Base-by-base conservation (phyloP, 1,284 basidiomycete species). In the Polyporus tsugae region DNA sequence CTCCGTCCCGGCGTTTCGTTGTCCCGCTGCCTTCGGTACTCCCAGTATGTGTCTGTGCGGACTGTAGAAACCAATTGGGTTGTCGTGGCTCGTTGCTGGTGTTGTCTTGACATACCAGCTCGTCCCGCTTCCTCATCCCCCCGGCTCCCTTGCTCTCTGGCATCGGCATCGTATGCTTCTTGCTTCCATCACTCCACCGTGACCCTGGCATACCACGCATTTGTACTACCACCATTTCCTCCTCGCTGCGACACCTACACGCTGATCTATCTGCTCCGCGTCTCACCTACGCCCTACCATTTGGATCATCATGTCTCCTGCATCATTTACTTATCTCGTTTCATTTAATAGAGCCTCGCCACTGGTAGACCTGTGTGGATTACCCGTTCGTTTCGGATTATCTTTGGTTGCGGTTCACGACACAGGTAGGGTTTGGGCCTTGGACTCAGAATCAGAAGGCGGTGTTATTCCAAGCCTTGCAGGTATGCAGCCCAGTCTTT, bases 141-240 rank as follows among this genome's bases (percentile, higher is more conserved):
- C 38, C 11, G 4, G 6, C 22, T 38, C 22, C 38, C n/a, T 33
- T 41, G 33, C 33, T 17, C 42, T 25, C 52, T 46, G n/a, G 60
- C 55, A 19, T 58, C 62, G 63, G 55, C 11, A 38, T 62, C 15
- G 22, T 33, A 25, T 44, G 9, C 58, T 42, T 42, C 13, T 39
- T 38, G 33, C 39, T 41, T 44, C 25, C 60, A 44, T 36, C 33
- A 49, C 58, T 44, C 36, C 35, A 42, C 57, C 46, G 35, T 25
- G 38, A 39, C n/a, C 38, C 58, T 39, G 38, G 58, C 38, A 60
- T 29, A 60, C 64, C 42, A 63, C 69, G 65, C 66, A 67, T 70
- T 52, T 70, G 71, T 70, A 72, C 69, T 59, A 70, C 42, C 60
- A 72, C 36, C 65, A 62, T 61, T 65, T 13, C 7, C 65, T 60